A percentile compares a stretch with the other conserved stretches of the same genome.
phyloP scores from a whole-genome alignment of 306 rosid genomes.

The Glycyrrhiza uralensis region DNA sequence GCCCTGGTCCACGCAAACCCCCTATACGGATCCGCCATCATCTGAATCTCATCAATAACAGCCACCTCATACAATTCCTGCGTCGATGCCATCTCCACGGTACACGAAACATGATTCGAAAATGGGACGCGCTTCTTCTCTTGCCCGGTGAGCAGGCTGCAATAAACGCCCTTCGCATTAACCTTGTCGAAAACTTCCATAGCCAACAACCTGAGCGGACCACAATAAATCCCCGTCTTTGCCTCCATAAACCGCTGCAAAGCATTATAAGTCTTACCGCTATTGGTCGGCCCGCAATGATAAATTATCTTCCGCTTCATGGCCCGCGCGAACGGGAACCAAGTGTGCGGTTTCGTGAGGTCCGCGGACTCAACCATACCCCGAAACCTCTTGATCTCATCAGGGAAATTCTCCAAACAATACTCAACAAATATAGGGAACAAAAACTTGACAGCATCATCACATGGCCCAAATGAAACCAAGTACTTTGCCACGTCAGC shows the following conservation, averaged over 20 bases:
- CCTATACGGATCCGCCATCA: conserved; percentile 72
- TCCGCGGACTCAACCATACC: conserved; percentile 64
- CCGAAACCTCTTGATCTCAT: conserved; percentile 71
- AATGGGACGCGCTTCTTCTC: conserved; percentile 83
- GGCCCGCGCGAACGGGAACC: conserved; percentile 95
- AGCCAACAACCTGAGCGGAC: conserved; percentile 85
- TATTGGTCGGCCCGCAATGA: conserved; percentile 97
- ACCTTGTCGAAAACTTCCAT: conserved; percentile 98
- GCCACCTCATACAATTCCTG: conserved; percentile 84
- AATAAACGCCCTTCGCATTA: conserved; percentile 76
- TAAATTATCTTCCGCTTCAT: conserved; percentile 89
- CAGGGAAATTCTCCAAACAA: conserved; percentile 69
- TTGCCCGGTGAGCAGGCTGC: conserved; percentile 77
- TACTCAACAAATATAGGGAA: conserved; percentile 85
- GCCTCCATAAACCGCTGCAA: conserved; percentile 88
- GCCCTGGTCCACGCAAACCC: conserved; percentile 93
- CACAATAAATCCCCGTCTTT: conserved; percentile 72
- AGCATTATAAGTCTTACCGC: conserved; percentile 93
- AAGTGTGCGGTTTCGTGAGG: conserved; percentile 83
- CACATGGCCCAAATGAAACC: conserved; percentile 62
- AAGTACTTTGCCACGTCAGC: conserved; percentile 51
- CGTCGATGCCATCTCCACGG: conserved; percentile 88
- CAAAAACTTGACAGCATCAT: conserved; percentile 68
- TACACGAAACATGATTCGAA: conserved; percentile 75
- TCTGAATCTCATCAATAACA: conserved; percentile 85